phyloP scores from a whole-genome alignment of 169 alveolate species.

The Toxoplasma gondii region DNA sequence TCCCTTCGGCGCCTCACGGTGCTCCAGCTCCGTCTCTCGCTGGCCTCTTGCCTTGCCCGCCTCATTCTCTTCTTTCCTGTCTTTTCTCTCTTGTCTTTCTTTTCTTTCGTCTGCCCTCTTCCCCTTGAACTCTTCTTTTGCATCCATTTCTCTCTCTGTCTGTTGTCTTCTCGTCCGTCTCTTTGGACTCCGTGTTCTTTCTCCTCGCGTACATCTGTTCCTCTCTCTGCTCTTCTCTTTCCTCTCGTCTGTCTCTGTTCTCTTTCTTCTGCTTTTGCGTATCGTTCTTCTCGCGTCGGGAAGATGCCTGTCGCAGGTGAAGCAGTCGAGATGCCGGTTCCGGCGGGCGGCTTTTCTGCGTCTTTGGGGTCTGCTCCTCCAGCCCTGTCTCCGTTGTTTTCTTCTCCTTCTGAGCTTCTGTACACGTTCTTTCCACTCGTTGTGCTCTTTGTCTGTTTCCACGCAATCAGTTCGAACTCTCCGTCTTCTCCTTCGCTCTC shows the following conservation, averaged over 20 bases:
- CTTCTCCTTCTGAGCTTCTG: conserved; percentile 12
- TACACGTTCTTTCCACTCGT: background rate
- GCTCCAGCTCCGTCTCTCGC: too few relatives aligned
- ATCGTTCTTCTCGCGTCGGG: background rate
- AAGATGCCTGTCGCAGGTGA: background rate
- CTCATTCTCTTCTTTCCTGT: too few relatives aligned
- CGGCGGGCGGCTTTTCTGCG: background rate
- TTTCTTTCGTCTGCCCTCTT: background rate
- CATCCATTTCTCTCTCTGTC: background rate
- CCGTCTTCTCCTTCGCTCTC: background rate
- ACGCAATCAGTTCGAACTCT: background rate
- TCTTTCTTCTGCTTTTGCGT: background rate
- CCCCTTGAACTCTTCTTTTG: background rate
- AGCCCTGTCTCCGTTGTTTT: background rate
- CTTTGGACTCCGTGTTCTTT: background rate
- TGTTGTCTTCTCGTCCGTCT: background rate
- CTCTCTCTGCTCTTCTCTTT: background rate
- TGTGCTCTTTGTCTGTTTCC: background rate
- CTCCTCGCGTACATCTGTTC: background rate
- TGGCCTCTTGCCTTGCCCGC: too few relatives aligned
- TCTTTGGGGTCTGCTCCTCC: background rate
- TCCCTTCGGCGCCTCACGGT: too few relatives aligned
- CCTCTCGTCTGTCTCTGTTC: background rate
- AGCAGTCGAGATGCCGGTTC: background rate
- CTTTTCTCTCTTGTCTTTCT: background rate